A percentile compares a stretch with the other conserved stretches of the same genome.
Conservation (phyloP, 1,284 basidiomycete species). For the Waitea zeae region DNA sequence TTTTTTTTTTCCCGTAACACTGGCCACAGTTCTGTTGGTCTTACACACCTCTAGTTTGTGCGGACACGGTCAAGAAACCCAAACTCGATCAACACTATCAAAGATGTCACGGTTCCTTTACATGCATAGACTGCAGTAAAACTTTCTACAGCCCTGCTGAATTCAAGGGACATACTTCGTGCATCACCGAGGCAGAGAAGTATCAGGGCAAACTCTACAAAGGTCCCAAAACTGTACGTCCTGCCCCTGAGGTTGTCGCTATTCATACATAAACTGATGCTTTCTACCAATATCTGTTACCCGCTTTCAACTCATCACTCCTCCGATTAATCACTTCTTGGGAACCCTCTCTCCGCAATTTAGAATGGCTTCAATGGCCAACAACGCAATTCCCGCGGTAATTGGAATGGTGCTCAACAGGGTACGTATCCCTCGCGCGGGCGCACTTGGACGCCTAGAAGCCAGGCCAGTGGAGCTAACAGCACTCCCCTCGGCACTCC, state of each 20-base stretch:
- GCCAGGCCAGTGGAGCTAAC: conserved; percentile 44
- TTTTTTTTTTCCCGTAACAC: conserved; percentile 9
- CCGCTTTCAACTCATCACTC: no score
- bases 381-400: neutral
- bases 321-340: no score
- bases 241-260: neutral
- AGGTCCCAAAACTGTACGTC: conserved; percentile 40
- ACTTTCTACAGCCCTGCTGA: conserved; percentile 61
- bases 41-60: conserved; percentile 35
- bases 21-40: conserved; percentile 5
- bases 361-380: no score
- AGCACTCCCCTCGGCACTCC: conserved; percentile 50
- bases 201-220: conserved; percentile 80
- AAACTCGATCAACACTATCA: conserved; percentile 61
- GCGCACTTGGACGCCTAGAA: no score
- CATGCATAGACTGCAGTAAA: conserved; percentile 77
- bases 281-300: no score
- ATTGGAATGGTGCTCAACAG: neutral
- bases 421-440: no score
- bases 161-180: conserved; percentile 72
- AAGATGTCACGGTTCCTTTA: conserved; percentile 52
- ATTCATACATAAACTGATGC: no score
- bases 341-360: no score
- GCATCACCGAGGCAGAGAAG: conserved; percentile 82
- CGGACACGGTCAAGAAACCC: conserved; percentile 82